Evolutionary conservation across 2,329 filamentous ascomycete species (phyloP).

Genomic region (Xylariales sp.): DNA sequence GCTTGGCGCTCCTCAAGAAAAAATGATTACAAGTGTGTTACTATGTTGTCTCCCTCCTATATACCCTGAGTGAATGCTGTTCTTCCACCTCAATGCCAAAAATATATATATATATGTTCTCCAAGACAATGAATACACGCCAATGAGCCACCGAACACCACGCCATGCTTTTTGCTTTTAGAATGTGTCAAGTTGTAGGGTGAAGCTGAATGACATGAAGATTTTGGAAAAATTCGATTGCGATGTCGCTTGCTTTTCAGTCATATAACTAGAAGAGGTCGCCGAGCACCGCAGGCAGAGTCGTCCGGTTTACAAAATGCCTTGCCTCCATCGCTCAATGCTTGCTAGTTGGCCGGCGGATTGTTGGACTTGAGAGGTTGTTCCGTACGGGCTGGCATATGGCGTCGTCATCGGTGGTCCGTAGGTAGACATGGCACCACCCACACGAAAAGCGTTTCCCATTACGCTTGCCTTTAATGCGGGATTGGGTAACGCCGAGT

Average conservation of each 20-base stretch:
- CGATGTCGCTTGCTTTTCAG: slow-evolving; percentile 3
- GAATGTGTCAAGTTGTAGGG: slow-evolving; percentile 24
- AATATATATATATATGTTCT: not conserved
- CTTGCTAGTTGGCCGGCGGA: slow-evolving; percentile 48
- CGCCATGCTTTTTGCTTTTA: slow-evolving; percentile 34
- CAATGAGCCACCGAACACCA: slow-evolving; percentile 28
- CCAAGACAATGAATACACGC: slow-evolving; percentile 20
- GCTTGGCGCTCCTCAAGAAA: slow-evolving; percentile 24
- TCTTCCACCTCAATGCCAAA: slow-evolving; percentile 25
- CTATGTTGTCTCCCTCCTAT: slow-evolving; percentile 19
- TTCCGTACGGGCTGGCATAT: slow-evolving; percentile 42
- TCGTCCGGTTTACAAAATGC: slow-evolving; percentile 42
- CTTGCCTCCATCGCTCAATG: slow-evolving; percentile 52
- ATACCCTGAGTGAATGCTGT: slow-evolving; percentile 21
- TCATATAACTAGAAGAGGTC: slow-evolving; percentile 6
- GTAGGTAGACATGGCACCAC: slow-evolving; percentile 40
- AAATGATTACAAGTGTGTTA: slow-evolving; percentile 36
- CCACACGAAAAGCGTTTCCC: slow-evolving; percentile 42
- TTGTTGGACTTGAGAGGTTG: slow-evolving; percentile 45
- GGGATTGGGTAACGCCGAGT: slow-evolving; percentile 33
- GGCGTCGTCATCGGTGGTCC: slow-evolving; percentile 38
- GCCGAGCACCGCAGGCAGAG: not conserved
- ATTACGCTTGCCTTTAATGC: slow-evolving; percentile 39
- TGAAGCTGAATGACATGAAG: slow-evolving; percentile 14
- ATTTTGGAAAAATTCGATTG: not conserved